These are phyloP conservation scores for Prunus fruticosa DNA, from an alignment of 306 rosid genomes.

Conservation along the genomic window DNA sequence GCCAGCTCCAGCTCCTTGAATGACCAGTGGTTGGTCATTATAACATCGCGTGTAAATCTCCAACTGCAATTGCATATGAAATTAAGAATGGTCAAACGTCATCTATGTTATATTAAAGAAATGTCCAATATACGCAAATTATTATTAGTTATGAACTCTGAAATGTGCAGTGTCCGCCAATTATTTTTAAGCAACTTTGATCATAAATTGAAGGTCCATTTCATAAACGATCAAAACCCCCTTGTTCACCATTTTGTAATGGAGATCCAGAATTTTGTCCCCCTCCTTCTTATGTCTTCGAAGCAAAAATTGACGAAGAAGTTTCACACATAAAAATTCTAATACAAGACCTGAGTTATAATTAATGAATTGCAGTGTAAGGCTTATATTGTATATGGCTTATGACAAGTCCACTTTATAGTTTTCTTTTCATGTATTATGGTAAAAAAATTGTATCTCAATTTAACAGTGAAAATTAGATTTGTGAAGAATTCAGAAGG, in stretches of 20 bases:
- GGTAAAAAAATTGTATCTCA: not conserved
- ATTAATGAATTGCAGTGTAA: not conserved
- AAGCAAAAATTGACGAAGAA: not conserved
- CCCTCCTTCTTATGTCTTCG: not conserved
- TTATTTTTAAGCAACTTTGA: not conserved
- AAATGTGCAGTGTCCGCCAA: not conserved
- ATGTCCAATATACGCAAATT: not conserved
- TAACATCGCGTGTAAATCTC: constrained; percentile 84
- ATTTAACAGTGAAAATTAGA: not conserved
- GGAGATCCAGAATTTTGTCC: not conserved
- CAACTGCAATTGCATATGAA: constrained; percentile 56
- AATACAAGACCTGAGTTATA: not conserved
- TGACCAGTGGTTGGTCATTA: constrained; percentile 66
- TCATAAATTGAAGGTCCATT: not conserved
- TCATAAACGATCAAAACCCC: not conserved
- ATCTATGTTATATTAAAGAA: not conserved
- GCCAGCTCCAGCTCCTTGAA: constrained; percentile 99
- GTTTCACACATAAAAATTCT: not conserved
- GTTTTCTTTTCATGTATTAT: not conserved
- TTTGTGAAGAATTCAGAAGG: constrained; percentile 12
- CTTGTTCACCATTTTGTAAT: not conserved
- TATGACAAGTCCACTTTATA: not conserved
- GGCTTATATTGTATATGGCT: not conserved
- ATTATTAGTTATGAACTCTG: not conserved
- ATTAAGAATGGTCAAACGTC: constrained; percentile 8